Base-by-base conservation (phyloP, 371 early-diverging fungal genomes). In the Phascolomyces articulosus region DNA sequence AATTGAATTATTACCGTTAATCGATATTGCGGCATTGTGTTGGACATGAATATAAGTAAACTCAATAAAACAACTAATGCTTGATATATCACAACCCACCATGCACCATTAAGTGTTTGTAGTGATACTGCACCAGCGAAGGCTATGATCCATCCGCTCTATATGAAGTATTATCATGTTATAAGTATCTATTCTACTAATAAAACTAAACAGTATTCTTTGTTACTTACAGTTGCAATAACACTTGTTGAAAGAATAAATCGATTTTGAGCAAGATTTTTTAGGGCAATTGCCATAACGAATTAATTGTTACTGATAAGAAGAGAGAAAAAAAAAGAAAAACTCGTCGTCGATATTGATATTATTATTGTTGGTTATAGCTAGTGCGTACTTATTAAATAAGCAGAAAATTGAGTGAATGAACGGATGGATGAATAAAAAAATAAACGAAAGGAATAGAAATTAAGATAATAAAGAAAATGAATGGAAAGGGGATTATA, bases 61-160 rank as follows among this genome's bases (percentile, higher is more conserved):
- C 66, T 61, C 18, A 70, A 72, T 13, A 63, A 7, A 2, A 69
- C 63, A 29, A 82, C 63, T 20, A 66, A 40, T 6, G 73, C 55
- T 62, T 82, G 72, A 64, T 75, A 82, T 1, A 73, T 47, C 10
- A 82, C 67, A 16, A 82, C 66, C 82, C 82, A 82, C 82, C 82
- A 82, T 28, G 77, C 79, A 2, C 79, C 79, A 38, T 77, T 56
- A n/a, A 79, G 53, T 3, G 70, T 70, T 49, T 75, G 71, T 18
- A 82, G 48, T 38, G 67, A 59, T 56, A 73, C 73, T 9, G 77
- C 82, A 18, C 75, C 77, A 26, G 67, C 65, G 53, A 82, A 75
- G 13, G 79, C 68, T 38, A 71, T 59, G 18, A 61, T 26, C 77
- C 77, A 79, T 9, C 75, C 74, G 55, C 59, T 40, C 82, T 82